Evolutionary conservation across 495 filamentous ascomycete species (phyloP).

Genomic region (Melanomma pulvis-pyrius): DNA sequence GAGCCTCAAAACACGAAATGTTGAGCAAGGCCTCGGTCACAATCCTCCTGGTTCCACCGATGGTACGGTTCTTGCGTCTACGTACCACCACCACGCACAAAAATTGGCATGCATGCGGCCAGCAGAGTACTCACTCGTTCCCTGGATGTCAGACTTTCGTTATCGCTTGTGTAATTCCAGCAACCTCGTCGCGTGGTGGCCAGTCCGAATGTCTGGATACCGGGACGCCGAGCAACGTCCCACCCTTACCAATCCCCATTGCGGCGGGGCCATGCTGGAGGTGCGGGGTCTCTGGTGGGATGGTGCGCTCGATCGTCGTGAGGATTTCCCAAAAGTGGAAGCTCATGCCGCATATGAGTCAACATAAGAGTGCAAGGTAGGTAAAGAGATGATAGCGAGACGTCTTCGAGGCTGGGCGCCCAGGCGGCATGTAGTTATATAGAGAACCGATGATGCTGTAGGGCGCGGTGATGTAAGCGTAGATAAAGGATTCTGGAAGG

Average conservation of each 20-base stretch:
- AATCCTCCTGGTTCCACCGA: neutral
- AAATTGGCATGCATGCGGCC: neutral
- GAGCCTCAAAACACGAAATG: neutral
- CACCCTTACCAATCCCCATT: neutral
- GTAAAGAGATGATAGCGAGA: constrained; percentile 5
- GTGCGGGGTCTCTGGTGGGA: neutral
- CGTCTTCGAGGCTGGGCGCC: neutral
- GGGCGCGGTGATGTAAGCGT: constrained; percentile 4
- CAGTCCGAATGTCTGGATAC: neutral
- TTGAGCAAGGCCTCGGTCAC: neutral
- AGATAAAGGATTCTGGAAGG: constrained; percentile 6
- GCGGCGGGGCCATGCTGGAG: constrained; percentile 1
- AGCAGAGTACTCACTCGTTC: neutral
- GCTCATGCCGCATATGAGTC: neutral
- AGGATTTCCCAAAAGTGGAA: neutral
- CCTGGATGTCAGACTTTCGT: neutral
- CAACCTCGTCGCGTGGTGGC: neutral
- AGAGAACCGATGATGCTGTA: neutral
- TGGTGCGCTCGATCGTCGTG: neutral
- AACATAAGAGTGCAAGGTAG: neutral
- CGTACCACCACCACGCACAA: neutral
- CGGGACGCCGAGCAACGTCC: neutral
- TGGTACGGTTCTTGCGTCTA: no score
- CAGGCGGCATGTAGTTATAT: constrained; percentile 7
- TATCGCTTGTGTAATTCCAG: neutral